Conservation (phyloP, 352 stramenopile species). For the Phytopythium ostracodes region DNA sequence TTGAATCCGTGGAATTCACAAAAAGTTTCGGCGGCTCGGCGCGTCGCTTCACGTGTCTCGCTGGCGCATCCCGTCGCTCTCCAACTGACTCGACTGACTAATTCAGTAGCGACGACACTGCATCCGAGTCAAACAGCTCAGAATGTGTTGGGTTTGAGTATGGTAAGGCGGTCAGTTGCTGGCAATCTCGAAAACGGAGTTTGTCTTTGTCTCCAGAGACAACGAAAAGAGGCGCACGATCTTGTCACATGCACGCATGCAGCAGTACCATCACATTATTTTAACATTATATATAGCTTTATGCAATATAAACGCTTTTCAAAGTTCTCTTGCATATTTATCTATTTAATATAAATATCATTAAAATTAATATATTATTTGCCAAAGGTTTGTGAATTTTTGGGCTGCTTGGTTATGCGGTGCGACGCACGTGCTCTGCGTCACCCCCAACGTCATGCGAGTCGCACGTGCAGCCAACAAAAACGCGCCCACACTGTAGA, state of each 20-base stretch:
- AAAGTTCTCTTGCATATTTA: not conserved
- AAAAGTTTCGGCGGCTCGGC: constrained; percentile 4
- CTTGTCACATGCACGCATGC: constrained; percentile 2
- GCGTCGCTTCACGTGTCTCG: not conserved
- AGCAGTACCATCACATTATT: not conserved
- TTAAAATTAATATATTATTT: not conserved
- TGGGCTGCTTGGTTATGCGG: not conserved
- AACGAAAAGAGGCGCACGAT: not conserved
- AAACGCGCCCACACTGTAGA: not conserved
- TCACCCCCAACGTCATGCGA: not conserved
- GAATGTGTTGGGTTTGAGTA: not conserved
- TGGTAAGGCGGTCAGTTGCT: not conserved
- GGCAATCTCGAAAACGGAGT: not conserved
- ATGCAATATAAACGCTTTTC: not conserved
- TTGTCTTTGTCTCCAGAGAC: not conserved
- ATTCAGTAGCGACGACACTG: not conserved
- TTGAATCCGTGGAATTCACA: constrained; percentile 2
- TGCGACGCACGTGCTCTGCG: not conserved
- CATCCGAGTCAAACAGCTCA: not conserved
- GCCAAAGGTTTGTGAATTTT: not conserved
- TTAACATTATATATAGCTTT: not conserved
- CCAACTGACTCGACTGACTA: not conserved
- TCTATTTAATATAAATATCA: not conserved
- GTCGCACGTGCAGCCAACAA: not conserved
- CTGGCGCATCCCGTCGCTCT: not conserved